Base-by-base conservation (phyloP, 805 yeast genomes). In the Kazachstania viticola region DNA sequence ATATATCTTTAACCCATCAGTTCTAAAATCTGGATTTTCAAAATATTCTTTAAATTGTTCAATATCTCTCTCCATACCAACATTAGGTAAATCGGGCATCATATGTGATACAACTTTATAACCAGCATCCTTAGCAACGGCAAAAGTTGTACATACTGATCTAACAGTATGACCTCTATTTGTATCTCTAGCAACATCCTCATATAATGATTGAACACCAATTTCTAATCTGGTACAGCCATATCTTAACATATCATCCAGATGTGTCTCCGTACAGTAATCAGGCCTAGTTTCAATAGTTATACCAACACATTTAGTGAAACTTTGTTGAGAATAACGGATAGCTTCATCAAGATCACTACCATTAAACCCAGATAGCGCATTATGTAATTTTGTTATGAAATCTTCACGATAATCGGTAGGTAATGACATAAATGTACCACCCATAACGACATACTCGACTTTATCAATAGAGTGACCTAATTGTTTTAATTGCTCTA, bases 31-130 rank as follows among this genome's bases (percentile, higher is more conserved):
- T 1, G 98, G 98, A 55, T 83, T 91, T 48, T 88, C 97, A 54
- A 91, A 91, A 62, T 91, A 91, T 56, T 91, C 98, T 49, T 79
- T 74, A 53, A 91, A 91, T 61, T 91, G 98, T 50, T 85, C 95
- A 37, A 88, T 63, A 55, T 91, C 98, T 55, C 98, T 73, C 60
- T 91, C 98, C 94, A 88, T 83, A 14, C 97, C 98, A 37, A 91
- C 96, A 50, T 91, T 91, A 13, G 98, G 98, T 48, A 91, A 67
- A 64, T 91, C 98, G 12, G 98, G 98, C 98, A 91, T 91, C 98
- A 91, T 91, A 61, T 91, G 98, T 42, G 94, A 77, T 16, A 91
- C 98, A 33, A 91, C 94, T 55, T 91, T 91, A 60, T 87, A 91
- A 11, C 98, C 98, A 1, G 98, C 88, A 58, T 91, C 98, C 54